Base-by-base conservation (phyloP, 257 asterid species). In the Gentiana straminea region DNA sequence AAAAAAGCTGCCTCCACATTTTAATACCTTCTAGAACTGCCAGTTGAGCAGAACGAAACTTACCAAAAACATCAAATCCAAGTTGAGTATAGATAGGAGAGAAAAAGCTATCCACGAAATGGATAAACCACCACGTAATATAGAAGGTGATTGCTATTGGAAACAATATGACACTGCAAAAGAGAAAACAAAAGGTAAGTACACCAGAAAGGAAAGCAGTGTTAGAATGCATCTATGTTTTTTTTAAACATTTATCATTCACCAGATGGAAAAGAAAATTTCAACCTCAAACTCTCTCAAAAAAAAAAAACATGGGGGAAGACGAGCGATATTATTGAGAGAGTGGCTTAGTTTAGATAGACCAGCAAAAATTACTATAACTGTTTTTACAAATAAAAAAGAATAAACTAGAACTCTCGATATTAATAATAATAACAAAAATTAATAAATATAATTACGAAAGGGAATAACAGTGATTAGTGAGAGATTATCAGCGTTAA, bases 71-170 rank as follows among this genome's bases (percentile, higher is more conserved):
- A 45, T 75, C 67, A 57, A 75, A 64, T 44, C 81, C 81, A 51
- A 75, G 78, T 49, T 75, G 75, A 50, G 69, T 63, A 55, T 68
- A 75, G 48, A 75, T 71, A 13, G 75, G 81, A 9, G 77, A 71
- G 75, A 71, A 75, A 66, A 75, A 75, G 7, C 81, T 70, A 59
- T 75, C 81, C 50, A 75, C 81, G 32, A 75, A 65, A 56, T 75
- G 81, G 59, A 75, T 75, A 59, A 75, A 71, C 81, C 81, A 75
- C 81, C 81, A 75, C 32, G 81, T 75, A 61, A 68, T 59, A 38
- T 71, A 75, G 72, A 75, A 75, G 10, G 81, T 75, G 70, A 75
- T 54, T 51, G 81, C 81, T 6, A 75, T 65, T 1, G 81, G 81
- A 49, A 75, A 65, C 37, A 75, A 68, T 62, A 75, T 72, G 60